Evolutionary conservation across 169 alveolate genomes (phyloP).

Genomic region (Plasmodium ovale): DNA sequence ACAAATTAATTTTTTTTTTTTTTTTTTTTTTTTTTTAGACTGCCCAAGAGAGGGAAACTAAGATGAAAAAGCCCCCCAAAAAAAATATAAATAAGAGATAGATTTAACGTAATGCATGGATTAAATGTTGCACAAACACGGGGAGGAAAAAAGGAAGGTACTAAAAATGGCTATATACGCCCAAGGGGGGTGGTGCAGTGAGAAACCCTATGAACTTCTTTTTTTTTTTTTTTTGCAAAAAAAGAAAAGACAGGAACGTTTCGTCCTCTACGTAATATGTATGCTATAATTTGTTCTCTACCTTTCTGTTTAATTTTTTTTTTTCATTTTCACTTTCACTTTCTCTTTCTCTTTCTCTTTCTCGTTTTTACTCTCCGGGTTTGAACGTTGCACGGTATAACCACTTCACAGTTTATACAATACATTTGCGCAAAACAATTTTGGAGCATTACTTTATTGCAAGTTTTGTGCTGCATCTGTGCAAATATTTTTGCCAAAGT

Average conservation of each 20-base stretch:
- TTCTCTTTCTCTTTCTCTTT: not conserved
- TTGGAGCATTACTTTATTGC: too few relatives aligned
- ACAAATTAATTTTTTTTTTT: constrained; percentile 22
- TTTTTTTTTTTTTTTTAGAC: constrained; percentile 38
- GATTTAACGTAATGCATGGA: not conserved
- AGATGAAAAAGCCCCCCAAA: constrained; percentile 40
- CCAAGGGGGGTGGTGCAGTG: too few relatives aligned
- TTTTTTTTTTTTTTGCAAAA: too few relatives aligned
- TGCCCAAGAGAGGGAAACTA: constrained; percentile 68
- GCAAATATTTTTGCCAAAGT: too few relatives aligned
- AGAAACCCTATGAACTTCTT: not conserved
- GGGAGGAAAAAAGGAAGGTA: not conserved
- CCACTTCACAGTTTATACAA: too few relatives aligned
- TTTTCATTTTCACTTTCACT: not conserved
- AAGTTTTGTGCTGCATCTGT: too few relatives aligned
- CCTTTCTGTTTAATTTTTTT: not conserved
- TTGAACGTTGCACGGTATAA: too few relatives aligned
- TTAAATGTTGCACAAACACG: not conserved
- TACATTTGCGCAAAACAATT: too few relatives aligned
- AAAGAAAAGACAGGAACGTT: too few relatives aligned
- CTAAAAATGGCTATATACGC: not conserved
- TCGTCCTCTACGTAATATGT: too few relatives aligned
- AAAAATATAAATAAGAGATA: constrained; percentile 40
- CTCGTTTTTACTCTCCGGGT: too few relatives aligned
- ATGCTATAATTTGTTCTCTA: too few relatives aligned